These are phyloP conservation scores for Candida broadrunensis DNA, from an alignment of 805 yeast genomes.

Conservation along the genomic window DNA sequence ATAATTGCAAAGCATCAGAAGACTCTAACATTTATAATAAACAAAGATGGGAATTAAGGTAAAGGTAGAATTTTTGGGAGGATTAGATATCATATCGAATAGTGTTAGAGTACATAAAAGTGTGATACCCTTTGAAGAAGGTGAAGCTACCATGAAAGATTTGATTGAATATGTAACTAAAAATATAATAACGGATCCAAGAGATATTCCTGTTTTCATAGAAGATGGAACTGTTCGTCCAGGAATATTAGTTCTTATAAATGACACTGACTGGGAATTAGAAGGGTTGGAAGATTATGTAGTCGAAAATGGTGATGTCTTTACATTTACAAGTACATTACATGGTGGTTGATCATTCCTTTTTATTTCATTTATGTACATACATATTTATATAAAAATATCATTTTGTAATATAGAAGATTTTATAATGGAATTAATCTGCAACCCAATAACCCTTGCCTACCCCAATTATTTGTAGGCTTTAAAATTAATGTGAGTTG, in stretches of 20 bases:
- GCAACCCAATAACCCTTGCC: conserved; percentile 70
- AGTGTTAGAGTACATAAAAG: conserved; percentile 55
- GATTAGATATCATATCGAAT: conserved; percentile 75
- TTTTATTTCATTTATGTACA: not conserved
- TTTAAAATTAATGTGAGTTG: conserved; percentile 16
- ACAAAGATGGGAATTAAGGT: conserved; percentile 26
- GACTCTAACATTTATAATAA: not conserved
- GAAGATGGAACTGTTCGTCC: conserved; percentile 85
- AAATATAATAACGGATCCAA: conserved; percentile 55
- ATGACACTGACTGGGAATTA: conserved; percentile 96
- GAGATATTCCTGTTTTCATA: conserved; percentile 70
- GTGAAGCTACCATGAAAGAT: conserved; percentile 44
- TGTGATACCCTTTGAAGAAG: conserved; percentile 39
- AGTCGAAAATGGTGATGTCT: conserved; percentile 71
- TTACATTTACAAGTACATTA: conserved; percentile 87
- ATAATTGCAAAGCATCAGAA: not conserved
- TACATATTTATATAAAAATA: not conserved
- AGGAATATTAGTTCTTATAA: conserved; percentile 86
- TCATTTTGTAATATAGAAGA: not conserved
- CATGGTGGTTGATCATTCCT: conserved; percentile 83
- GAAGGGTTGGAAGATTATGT: conserved; percentile 84
- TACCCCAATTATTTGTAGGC: conserved; percentile 60
- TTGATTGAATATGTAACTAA: conserved; percentile 54
- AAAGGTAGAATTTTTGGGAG: conserved; percentile 59
- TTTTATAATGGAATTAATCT: conserved; percentile 43